Conservation (phyloP, 495 filamentous ascomycete species). For the Penicillium subrubescens region DNA sequence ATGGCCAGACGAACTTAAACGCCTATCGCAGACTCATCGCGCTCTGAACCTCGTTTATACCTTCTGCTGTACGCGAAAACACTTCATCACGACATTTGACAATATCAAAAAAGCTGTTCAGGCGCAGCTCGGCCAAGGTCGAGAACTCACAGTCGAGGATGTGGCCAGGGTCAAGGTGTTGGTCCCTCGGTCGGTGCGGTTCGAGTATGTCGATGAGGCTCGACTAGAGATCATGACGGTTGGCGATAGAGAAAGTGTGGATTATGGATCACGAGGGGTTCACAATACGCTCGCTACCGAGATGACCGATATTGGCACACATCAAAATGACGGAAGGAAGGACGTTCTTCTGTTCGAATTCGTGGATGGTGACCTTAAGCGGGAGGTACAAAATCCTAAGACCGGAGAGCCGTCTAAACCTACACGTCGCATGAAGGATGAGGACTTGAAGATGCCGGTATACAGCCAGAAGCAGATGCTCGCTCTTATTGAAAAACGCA, state of each 20-base stretch:
- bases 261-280: constrained; percentile 21
- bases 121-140: constrained; percentile 65
- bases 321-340: constrained; percentile 40
- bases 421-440: constrained; percentile 63
- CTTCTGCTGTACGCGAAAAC: constrained; percentile 90
- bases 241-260: constrained; percentile 51
- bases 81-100: constrained; percentile 87
- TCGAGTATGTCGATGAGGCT: constrained; percentile 84
- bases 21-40: constrained; percentile 73
- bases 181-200: constrained; percentile 73
- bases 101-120: constrained; percentile 85
- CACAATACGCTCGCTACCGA: constrained; percentile 29
- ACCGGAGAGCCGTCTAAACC: constrained; percentile 71
- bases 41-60: constrained; percentile 93
- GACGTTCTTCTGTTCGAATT: constrained; percentile 91
- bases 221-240: constrained; percentile 76
- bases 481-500: constrained; percentile 86
- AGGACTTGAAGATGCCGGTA: constrained; percentile 90
- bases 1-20: constrained; percentile 76
- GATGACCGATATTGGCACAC: constrained; percentile 30
- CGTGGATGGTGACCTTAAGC: constrained; percentile 85
- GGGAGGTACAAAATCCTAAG: constrained; percentile 68
- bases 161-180: constrained; percentile 80
- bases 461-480: constrained; percentile 93
- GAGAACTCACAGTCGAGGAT: constrained; percentile 70